phyloP scores from a whole-genome alignment of 306 rosid species.

The Dicorynia guianensis region DNA sequence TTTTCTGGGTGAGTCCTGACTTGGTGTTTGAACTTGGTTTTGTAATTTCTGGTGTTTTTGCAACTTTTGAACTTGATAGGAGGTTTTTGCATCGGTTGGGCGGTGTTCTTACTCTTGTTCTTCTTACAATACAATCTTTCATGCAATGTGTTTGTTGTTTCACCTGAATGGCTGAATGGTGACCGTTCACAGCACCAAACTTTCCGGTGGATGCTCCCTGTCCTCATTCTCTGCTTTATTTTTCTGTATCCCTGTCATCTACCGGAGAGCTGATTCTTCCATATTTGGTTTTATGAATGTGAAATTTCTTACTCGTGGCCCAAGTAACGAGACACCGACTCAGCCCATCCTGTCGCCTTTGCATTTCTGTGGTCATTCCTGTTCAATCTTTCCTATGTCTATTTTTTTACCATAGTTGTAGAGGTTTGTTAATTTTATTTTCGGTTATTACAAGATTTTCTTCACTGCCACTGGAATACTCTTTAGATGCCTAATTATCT shows the following conservation, averaged over 20 bases:
- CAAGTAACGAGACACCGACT: conserved; percentile 9
- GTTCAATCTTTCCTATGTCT: conserved; percentile 2
- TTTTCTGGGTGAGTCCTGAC: background rate
- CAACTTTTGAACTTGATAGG: background rate
- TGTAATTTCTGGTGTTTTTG: background rate
- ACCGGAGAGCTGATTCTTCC: conserved; percentile 7
- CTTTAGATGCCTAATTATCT: conserved; percentile 8
- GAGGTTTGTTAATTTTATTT: background rate
- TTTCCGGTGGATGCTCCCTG: background rate
- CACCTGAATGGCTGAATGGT: conserved; percentile 4
- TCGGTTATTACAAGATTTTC: conserved; percentile 8
- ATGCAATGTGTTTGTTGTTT: conserved; percentile 47
- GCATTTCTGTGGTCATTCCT: conserved; percentile 37
- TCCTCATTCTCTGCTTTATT: background rate
- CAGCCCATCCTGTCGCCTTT: conserved; percentile 39
- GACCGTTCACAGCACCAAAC: background rate
- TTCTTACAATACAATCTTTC: background rate
- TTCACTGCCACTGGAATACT: conserved; percentile 27
- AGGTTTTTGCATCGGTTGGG: background rate
- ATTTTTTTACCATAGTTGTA: background rate
- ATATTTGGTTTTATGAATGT: conserved; percentile 20
- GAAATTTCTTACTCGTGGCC: conserved; percentile 34
- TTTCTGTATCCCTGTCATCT: conserved; percentile 18
- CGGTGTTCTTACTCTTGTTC: background rate
- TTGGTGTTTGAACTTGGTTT: background rate